Conservation (phyloP, 257 asterid species). For the Henckelia pumila region DNA sequence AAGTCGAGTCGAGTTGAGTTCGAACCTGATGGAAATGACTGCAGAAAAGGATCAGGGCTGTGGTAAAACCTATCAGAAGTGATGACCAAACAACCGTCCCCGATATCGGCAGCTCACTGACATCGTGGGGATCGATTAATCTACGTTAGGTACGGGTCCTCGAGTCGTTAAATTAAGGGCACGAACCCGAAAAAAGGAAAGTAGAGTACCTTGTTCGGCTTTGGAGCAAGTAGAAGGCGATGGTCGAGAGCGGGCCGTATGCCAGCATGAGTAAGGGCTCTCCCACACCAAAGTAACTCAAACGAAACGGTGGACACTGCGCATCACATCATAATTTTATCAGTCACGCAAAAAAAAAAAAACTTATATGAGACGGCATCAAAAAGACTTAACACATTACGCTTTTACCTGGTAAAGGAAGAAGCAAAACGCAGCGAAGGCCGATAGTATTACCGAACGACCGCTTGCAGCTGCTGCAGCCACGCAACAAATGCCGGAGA, state of each 20-base stretch:
- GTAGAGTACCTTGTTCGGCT: slow-evolving; percentile 32
- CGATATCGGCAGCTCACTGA: slow-evolving; percentile 48
- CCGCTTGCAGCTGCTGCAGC: slow-evolving; percentile 39
- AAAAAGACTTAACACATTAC: too few relatives aligned
- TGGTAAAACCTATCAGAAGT: slow-evolving; percentile 51
- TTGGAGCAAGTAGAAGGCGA: slow-evolving; percentile 37
- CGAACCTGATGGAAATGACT: slow-evolving; percentile 75
- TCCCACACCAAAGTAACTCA: slow-evolving; percentile 33
- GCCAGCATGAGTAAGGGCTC: slow-evolving; percentile 29
- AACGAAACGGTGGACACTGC: slow-evolving; percentile 61
- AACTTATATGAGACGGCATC: too few relatives aligned
- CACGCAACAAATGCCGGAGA: slow-evolving; percentile 39
- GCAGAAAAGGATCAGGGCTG: slow-evolving; percentile 63
- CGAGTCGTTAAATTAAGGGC: not conserved
- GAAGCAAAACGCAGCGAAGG: slow-evolving; percentile 45
- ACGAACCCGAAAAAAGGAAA: not conserved
- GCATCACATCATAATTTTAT: not conserved
- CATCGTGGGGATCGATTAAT: slow-evolving; percentile 1
- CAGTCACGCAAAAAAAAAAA: too few relatives aligned
- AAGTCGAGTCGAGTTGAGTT: not conserved
- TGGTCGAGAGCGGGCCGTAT: slow-evolving; percentile 31
- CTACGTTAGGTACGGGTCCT: not conserved
- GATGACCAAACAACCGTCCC: slow-evolving; percentile 46
- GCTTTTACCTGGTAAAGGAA: slow-evolving; percentile 60
- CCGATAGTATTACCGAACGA: slow-evolving; percentile 39